Evolutionary conservation across 192 early-diverging fungal species (phyloP), one percentile per base, ranked within the genome.

Genomic region (Coemansia sp.): DNA sequence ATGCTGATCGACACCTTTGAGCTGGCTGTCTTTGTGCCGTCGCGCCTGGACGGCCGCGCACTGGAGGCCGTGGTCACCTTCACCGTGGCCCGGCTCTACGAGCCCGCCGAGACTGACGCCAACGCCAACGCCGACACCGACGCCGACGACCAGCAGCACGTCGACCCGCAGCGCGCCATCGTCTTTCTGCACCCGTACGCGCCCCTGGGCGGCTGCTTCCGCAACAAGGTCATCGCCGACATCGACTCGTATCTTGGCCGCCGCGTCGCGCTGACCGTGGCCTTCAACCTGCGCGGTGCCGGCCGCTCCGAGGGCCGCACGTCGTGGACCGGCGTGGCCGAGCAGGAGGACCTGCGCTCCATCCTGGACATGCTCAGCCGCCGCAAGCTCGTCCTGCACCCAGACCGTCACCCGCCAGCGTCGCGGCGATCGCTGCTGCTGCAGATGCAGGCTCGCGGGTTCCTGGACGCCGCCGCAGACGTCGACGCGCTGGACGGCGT

Each of bases 271-370:
- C 58, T 81, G 45, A 58, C 73, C 8, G 30, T 81, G 8, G 65
- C 73, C 10, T 62, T 81, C 66, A 81, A 74, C 56, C 68, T 81
- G 35, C 72, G 78, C 63, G 78, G 78, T 51, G 78, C 78, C 20
- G 73, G 78, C n/a, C 50, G 67, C 30, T 81, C 78, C 27, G 69
- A 75, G 61, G 78, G 78, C 53, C 68, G 69, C 46, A 81, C 78
- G 29, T 81, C 78, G 34, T 81, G 78, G 78, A 81, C 78, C 46
- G 78, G 78, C 22, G 16, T 45, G 20, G 34, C 73, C 16, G 78
- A 81, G 67, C 73, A 62, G 39, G 78, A 81, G 47, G 78, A 81
- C 49, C 62, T 81, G 55, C 73, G 73, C 53, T 58, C 78, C 1
- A 20, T 81, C 42, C 69, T 81, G 11, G 73, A 68, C 57, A 69